Evolutionary conservation across 352 stramenopile genomes (phyloP).

Genomic region (Phytophthora sp.): DNA sequence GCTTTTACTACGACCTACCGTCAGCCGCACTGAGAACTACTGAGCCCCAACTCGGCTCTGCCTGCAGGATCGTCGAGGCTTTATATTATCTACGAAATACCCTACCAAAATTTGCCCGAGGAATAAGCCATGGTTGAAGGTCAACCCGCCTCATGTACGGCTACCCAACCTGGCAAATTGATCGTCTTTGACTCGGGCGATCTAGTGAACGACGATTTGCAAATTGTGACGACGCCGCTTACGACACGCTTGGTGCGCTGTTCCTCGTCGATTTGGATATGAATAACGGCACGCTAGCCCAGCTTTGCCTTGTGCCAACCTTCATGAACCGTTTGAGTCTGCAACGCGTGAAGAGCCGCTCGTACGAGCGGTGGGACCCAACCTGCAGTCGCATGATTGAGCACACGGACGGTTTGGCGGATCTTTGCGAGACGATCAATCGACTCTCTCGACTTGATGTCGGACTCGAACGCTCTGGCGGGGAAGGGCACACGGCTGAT

Average conservation of each 20-base stretch:
- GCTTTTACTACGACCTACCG: too few relatives aligned
- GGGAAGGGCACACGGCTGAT: conserved; percentile 8
- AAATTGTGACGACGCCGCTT: conserved; percentile 42
- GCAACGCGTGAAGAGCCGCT: conserved; percentile 18
- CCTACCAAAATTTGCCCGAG: too few relatives aligned
- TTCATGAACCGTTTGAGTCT: conserved; percentile 45
- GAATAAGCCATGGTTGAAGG: too few relatives aligned
- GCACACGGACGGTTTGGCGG: conserved; percentile 1
- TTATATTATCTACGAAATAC: too few relatives aligned
- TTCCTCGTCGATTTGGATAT: conserved; percentile 39
- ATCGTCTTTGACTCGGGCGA: conserved; percentile 56
- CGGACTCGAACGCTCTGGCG: background rate
- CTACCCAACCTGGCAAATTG: too few relatives aligned
- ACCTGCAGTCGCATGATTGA: conserved; percentile 4
- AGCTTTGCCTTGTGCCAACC: conserved; percentile 40
- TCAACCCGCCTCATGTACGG: too few relatives aligned
- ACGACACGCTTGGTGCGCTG: conserved; percentile 39
- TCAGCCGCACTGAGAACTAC: too few relatives aligned
- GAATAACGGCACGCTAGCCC: conserved; percentile 16
- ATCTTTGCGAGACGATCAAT: conserved; percentile 19
- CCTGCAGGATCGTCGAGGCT: too few relatives aligned
- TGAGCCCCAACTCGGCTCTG: too few relatives aligned
- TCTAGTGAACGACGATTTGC: conserved; percentile 59
- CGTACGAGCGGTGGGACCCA: conserved; percentile 16
- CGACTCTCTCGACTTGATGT: conserved; percentile 1